phyloP scores from a whole-genome alignment of 768 basidiomycete genomes.

The Trametes maxima region DNA sequence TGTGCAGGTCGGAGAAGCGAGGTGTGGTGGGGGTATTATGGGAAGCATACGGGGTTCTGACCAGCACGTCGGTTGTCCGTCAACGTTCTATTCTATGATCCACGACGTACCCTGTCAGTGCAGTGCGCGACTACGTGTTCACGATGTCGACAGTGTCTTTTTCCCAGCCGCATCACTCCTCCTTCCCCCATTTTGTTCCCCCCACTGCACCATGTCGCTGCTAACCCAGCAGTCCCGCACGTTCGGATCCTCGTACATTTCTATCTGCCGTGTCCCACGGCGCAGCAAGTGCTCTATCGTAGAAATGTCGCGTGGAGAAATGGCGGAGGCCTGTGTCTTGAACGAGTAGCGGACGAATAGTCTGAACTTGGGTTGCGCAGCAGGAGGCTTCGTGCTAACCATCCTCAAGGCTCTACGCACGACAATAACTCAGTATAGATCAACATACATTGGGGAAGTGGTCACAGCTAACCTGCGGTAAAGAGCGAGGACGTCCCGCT shows the following conservation, averaged over 20 bases:
- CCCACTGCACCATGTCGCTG: slow-evolving; percentile 70
- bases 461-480: slow-evolving; percentile 51
- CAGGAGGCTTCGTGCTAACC: slow-evolving; percentile 64
- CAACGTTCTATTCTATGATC: not conserved
- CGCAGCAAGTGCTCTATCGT: slow-evolving; percentile 79
- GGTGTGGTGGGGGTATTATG: too few species aligned
- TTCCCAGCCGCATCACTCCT: not conserved
- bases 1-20: too few species aligned
- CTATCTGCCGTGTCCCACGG: slow-evolving; percentile 65
- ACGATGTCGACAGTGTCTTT: not conserved
- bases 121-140: not conserved
- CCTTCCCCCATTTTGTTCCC: slow-evolving; percentile 33
- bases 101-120: not conserved
- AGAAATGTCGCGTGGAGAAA: slow-evolving; percentile 67
- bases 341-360: slow-evolving; percentile 73
- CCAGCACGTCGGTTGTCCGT: not conserved
- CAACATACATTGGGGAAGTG: not conserved
- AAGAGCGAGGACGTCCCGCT: slow-evolving; percentile 52
- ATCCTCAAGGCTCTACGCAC: slow-evolving; percentile 72
- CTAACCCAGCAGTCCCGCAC: slow-evolving; percentile 81
- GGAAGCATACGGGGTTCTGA: too few species aligned
- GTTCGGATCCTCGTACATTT: slow-evolving; percentile 63
- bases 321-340: slow-evolving; percentile 57
- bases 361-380: slow-evolving; percentile 63
- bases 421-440: not conserved